Evolutionary conservation across 1,139 yeast genomes (phyloP).

Genomic region (Saccharomycopsis hybrid): DNA sequence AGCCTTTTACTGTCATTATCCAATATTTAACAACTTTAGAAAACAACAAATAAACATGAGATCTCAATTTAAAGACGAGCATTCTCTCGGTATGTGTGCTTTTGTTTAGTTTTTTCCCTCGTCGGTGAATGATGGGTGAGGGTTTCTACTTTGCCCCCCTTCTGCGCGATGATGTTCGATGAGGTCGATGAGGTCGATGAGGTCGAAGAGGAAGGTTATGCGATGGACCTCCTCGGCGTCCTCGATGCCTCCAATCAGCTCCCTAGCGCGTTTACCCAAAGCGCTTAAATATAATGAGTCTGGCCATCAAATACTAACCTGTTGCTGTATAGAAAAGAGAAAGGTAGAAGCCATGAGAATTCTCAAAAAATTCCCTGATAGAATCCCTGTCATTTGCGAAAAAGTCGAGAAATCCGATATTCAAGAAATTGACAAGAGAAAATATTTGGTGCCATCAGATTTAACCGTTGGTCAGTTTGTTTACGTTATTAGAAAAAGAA

Average conservation of each 20-base stretch:
- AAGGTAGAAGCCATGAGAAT: slow-evolving; percentile 93
- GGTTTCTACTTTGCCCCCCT: too few species aligned
- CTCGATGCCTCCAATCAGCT: neutral
- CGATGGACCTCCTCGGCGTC: too few species aligned
- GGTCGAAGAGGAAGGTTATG: too few species aligned
- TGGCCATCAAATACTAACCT: slow-evolving; percentile 23
- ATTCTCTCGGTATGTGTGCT: slow-evolving; percentile 63
- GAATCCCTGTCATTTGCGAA: slow-evolving; percentile 96
- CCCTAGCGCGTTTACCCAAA: neutral
- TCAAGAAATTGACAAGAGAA: slow-evolving; percentile 93
- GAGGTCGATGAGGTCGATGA: too few species aligned
- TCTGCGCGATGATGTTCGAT: too few species aligned
- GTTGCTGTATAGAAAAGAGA: slow-evolving; percentile 65
- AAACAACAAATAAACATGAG: slow-evolving; percentile 43
- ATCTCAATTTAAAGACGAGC: slow-evolving; percentile 90
- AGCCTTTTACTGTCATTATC: too few species aligned
- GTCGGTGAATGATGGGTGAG: neutral
- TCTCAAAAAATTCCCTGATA: slow-evolving; percentile 79
- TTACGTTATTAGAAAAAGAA: slow-evolving; percentile 92
- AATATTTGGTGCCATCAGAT: slow-evolving; percentile 93
- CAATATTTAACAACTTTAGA: too few species aligned
- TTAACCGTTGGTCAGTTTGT: slow-evolving; percentile 97
- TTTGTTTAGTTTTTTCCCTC: neutral
- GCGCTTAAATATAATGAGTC: slow-evolving; percentile 17
- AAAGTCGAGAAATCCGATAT: slow-evolving; percentile 96